Evolutionary conservation across 345 rosid genomes (phyloP).

Genomic region (Rhizophora apiculata): DNA sequence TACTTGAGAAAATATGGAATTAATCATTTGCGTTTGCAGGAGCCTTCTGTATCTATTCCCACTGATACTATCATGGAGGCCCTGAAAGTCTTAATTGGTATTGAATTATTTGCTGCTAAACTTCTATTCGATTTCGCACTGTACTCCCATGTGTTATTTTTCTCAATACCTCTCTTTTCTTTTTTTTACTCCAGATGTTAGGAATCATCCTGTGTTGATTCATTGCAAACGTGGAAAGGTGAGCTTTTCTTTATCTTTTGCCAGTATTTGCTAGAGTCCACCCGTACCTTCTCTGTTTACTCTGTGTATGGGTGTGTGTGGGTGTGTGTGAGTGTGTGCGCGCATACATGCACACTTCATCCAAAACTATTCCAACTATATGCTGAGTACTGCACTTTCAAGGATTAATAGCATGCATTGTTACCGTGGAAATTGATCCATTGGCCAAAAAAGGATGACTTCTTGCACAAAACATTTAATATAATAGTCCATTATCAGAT

Average conservation of each 20-base stretch:
- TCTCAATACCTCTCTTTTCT: not conserved
- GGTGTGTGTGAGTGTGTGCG: too few relatives aligned
- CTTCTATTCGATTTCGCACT: not conserved
- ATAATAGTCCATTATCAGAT: too few relatives aligned
- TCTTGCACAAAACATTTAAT: too few relatives aligned
- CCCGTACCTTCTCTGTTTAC: not conserved
- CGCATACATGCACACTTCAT: too few relatives aligned
- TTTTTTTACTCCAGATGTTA: slow-evolving; percentile 50
- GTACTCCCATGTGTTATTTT: not conserved
- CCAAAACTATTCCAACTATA: too few relatives aligned
- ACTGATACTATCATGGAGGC: slow-evolving; percentile 56
- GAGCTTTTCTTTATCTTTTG: not conserved
- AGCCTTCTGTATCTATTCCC: slow-evolving; percentile 51
- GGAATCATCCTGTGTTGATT: slow-evolving; percentile 81
- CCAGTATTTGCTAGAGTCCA: not conserved
- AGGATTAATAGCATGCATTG: too few relatives aligned
- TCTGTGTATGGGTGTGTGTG: not conserved
- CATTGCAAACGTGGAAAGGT: slow-evolving; percentile 95
- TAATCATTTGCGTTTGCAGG: slow-evolving; percentile 44
- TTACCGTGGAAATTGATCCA: too few relatives aligned
- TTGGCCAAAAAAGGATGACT: too few relatives aligned
- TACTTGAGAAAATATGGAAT: not conserved
- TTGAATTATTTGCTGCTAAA: not conserved
- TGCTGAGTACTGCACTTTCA: too few relatives aligned
- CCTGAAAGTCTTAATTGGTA: slow-evolving; percentile 72